Conservation (phyloP, 2,329 filamentous ascomycete genomes). For the Myriosclerotinia curreyana region DNA sequence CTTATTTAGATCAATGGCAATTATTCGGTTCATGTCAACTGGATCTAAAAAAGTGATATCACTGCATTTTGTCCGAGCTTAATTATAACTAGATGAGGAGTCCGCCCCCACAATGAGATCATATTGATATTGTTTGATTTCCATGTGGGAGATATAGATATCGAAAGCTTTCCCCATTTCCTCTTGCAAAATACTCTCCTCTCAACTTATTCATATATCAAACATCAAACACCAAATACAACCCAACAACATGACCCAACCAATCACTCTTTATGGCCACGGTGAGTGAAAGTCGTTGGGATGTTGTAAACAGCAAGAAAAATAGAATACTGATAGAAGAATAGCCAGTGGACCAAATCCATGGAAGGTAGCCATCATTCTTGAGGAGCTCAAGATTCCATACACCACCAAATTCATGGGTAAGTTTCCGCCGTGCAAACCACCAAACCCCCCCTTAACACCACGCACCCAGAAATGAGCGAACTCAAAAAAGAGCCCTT, state of each 20-base stretch:
- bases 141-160: neutral
- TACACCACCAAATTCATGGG: constrained; percentile 35
- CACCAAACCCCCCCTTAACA: neutral
- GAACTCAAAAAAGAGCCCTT: constrained; percentile 43
- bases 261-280: constrained; percentile 7
- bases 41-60: neutral
- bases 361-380: constrained; percentile 42
- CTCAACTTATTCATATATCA: neutral
- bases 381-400: constrained; percentile 45
- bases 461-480: neutral
- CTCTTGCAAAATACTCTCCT: no score
- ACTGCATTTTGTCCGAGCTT: neutral
- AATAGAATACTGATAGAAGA: neutral
- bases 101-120: neutral
- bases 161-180: neutral
- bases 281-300: neutral
- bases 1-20: neutral
- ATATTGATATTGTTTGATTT: neutral
- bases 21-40: neutral
- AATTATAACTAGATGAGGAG: neutral
- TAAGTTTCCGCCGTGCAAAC: neutral
- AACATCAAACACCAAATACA: neutral
- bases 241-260: constrained; percentile 1
- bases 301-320: neutral
- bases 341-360: neutral